Evolutionary conservation across 169 alveolate genomes (phyloP).

Genomic region (Babesia ovata): DNA sequence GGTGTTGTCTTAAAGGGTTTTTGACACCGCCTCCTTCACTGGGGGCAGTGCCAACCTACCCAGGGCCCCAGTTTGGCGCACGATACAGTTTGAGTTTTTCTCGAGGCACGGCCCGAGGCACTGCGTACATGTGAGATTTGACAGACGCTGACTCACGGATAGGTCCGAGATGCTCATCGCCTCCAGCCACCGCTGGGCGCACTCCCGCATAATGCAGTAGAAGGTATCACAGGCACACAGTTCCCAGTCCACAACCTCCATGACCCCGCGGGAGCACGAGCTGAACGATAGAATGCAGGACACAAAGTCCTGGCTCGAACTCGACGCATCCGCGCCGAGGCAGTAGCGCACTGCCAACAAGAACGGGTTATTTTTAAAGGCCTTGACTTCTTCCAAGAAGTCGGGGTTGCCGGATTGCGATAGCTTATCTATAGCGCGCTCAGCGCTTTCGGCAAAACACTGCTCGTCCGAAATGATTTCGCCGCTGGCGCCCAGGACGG

Average conservation of each 20-base stretch:
- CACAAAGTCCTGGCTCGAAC: constrained; percentile 42
- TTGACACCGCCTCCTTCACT: neutral
- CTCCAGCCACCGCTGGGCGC: constrained; percentile 47
- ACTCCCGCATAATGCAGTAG: constrained; percentile 33
- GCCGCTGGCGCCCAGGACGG: neutral
- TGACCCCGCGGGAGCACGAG: constrained; percentile 35
- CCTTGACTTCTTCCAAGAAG: constrained; percentile 17
- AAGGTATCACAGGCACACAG: constrained; percentile 58
- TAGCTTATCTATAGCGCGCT: neutral
- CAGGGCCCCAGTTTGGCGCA: constrained; percentile 45
- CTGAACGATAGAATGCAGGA: constrained; percentile 39
- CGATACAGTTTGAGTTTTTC: constrained; percentile 20
- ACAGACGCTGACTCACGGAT: constrained; percentile 8
- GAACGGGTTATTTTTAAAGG: constrained; percentile 9
- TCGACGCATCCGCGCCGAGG: constrained; percentile 51
- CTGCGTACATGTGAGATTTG: constrained; percentile 2
- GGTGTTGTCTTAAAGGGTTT: neutral
- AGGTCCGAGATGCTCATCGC: constrained; percentile 17
- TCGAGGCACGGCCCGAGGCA: constrained; percentile 45
- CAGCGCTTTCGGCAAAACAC: constrained; percentile 34
- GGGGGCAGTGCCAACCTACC: neutral
- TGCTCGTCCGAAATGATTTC: constrained; percentile 33
- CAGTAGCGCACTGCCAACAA: constrained; percentile 37
- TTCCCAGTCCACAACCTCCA: constrained; percentile 50
- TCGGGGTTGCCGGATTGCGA: neutral